Evolutionary conservation across 2,329 filamentous ascomycete species (phyloP), one percentile per base, ranked within the genome.

Genomic region (Aspergillus novofumigatus): DNA sequence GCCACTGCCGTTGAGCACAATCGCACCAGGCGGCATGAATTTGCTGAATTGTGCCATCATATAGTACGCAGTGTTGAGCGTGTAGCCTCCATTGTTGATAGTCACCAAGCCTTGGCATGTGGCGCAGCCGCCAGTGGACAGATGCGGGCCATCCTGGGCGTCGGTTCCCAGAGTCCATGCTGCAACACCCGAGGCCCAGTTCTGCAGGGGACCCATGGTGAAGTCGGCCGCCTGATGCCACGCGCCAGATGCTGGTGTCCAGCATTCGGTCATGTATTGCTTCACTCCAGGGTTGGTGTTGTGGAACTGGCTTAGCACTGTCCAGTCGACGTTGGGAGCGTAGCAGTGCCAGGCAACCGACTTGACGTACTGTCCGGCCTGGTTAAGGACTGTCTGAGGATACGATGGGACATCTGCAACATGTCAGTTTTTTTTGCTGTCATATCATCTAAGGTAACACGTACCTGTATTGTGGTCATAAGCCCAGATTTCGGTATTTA

Each of bases 31-130:
- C 21, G 77, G 75, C 56, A 82, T 80, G 65, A 77, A 81, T 59
- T 71, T 75, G 65, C 74, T 77, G 65, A 80, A 81, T 66, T 83
- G 81, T 1, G 78, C 80, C 58, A 83, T 71, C 75, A 81, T 80
- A 65, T 83, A 83, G 68, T 82, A 83, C 59, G 81, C 79, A 6
- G 79, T 72, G 26, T 75, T 77, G 59, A 77, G 75, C 3, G 68
- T 70, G 67, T 83, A 83, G 2, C 72, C 75, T 23, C 70, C 72
- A 10, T 72, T 64, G 7, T 67, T 65, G 32, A 69, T 57, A 23
- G 66, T 67, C 4, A 71, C 66, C 17, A 69, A 49, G 2, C 69
- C 69, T 8, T 61, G 61, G 49, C 68, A 71, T n/a, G 51, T 63
- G 10, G 28, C 59, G 54, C 69, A 71, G 3, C 69, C 69, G 10